Base-by-base conservation (phyloP, 768 basidiomycete species). In the Hysterangium stoloniferum region DNA sequence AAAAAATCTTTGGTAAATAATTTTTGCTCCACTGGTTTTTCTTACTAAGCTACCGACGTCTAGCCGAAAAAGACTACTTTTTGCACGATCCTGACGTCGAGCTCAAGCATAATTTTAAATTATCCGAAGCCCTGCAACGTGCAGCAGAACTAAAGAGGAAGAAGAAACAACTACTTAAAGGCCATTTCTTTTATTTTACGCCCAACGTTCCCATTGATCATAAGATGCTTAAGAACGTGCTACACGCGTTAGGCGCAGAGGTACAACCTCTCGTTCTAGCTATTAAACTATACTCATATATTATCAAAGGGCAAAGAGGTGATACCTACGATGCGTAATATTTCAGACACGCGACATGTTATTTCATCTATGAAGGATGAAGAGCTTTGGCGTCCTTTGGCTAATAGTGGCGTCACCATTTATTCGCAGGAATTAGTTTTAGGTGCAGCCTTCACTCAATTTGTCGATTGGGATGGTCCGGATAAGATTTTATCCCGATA, bases 161-260 rank as follows among this genome's bases (percentile, higher is more conserved):
- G 12, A 61, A 68, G 13, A 78, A 78, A 6, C 78, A 72, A 52
- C 61, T 92, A 0, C 79, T 94, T 52, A 67, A 71, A 2, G 76
- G 76, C 15, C 76, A 76, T 63, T 77, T 72, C 0, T 89, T 94
- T 66, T 92, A 89, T 56, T 64, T 90, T 44, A 92, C 88, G 0
- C 72, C 76, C 0, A 80, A 75, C 53, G 79, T 89, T 1, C 60
- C 70, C 0, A 68, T 83, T 1, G 80, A 82, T 42, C 59, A 64
- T 36, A 78, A 78, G 5, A 48, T 87, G 31, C 64, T 93, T 48
- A 83, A 78, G 67, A 79, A 77, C 41, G 79, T 94, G 4, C 71
- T 92, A 4, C 64, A 68, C 5, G 78, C 83, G 0, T 76, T 77
- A 55, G 88, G 90, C 3, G 91, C 88, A 0, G 74, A 79, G 66